Base-by-base conservation (phyloP, 371 early-diverging fungal genomes). In the Mortierella sp. region DNA sequence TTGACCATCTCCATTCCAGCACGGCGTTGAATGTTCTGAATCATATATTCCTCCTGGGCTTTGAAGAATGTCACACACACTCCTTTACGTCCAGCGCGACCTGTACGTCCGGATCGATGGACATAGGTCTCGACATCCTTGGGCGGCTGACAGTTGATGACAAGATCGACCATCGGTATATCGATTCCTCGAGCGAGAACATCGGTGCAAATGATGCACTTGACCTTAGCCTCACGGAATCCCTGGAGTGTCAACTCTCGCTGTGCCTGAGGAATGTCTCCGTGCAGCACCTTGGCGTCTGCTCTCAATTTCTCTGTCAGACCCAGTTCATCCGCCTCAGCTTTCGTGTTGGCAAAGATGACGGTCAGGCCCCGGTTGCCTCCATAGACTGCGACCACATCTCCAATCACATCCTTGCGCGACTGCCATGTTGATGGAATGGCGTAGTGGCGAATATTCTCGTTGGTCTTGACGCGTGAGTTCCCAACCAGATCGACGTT, bases 31-130 rank as follows among this genome's bases (percentile, higher is more conserved):
- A 96, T 94, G 66, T 83, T 87, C 32, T 84, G 80, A 24, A 95
- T 80, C 64, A 92, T 83, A 70, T 90, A 88, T 70, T 91, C 90
- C 79, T 96, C 94, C 34, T 84, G 83, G 27, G 93, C 90, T 71
- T 95, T 95, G 84, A 87, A 96, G 81, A 97, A 94, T 27, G 95
- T 96, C 34, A 98, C 91, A 75, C 96, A 95, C 14, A 89, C 87
- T 56, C 99, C 99, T 31, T 85, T 84, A 50, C 92, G 90, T 26
- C 97, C 97, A 11, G 96, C 97, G 82, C 98, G 94, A 32, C 97
- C 99, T 0, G 99, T 99, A 81, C 99, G 92, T n/a, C 99, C 99
- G 7, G 94, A 92, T 42, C 99, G 90, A 84, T 99, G 99, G 39
- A 98, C 94, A 81, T 96, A 99, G 46, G 94, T 90, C 75, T 99